Conservation (phyloP, 768 basidiomycete genomes). For the Tricholoma hemisulphureum region DNA sequence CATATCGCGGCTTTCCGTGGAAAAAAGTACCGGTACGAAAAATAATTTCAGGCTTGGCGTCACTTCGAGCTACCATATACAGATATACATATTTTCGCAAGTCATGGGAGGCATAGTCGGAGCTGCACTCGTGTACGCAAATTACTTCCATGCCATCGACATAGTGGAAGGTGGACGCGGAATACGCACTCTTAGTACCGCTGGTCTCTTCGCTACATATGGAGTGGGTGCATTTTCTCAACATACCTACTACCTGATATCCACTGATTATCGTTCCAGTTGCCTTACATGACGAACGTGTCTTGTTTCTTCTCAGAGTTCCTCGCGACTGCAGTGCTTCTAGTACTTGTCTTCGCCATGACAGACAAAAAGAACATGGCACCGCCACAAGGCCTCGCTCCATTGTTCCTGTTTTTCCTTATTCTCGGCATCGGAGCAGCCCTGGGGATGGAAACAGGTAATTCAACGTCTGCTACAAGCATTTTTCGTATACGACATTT, state of each 20-base stretch:
- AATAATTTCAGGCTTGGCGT: background rate
- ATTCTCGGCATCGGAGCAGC: conserved; percentile 54
- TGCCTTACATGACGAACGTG: conserved; percentile 39
- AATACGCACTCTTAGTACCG: conserved; percentile 57
- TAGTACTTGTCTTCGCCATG: conserved; percentile 52
- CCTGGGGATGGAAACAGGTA: conserved; percentile 62
- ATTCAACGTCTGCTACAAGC: background rate
- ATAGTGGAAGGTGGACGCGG: conserved; percentile 56
- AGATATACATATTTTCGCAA: conserved; percentile 60
- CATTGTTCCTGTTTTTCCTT: conserved; percentile 53
- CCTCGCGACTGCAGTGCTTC: conserved; percentile 52
- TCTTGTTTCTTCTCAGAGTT: conserved; percentile 52
- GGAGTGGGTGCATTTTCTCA: conserved; percentile 41
- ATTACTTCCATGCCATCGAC: conserved; percentile 70
- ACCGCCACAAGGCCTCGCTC: conserved; percentile 49
- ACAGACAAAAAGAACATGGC: conserved; percentile 53
- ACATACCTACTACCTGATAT: background rate
- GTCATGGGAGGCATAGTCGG: conserved; percentile 63
- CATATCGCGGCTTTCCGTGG: conserved; percentile 76
- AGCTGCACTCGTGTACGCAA: conserved; percentile 59
- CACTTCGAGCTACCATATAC: background rate
- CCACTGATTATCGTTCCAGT: conserved; percentile 15
- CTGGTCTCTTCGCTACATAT: conserved; percentile 57
- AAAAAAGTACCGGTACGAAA: conserved; percentile 63
- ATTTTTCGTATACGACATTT: background rate